Conservation (phyloP, 2,329 filamentous ascomycete genomes). For the Cercospora citrullina region DNA sequence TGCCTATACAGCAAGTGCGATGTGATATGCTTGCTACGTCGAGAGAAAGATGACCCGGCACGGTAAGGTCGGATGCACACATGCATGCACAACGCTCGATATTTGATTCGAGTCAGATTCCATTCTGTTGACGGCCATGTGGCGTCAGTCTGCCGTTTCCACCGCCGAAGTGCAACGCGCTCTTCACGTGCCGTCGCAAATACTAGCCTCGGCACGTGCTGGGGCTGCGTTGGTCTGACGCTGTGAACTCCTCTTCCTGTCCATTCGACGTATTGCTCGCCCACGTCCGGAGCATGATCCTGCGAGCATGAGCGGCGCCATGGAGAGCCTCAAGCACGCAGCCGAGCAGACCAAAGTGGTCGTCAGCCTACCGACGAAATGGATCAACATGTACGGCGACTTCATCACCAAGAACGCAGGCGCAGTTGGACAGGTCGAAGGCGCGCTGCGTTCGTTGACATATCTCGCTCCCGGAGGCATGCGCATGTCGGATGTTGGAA, state of each 20-base stretch:
- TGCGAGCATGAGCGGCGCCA: conserved; percentile 20
- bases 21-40: neutral
- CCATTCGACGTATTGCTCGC: neutral
- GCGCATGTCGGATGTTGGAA: conserved; percentile 89
- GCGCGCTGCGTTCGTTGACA: conserved; percentile 83
- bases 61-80: neutral
- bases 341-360: conserved; percentile 35
- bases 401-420: conserved; percentile 95
- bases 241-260: neutral
- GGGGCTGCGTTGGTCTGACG: neutral
- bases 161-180: neutral
- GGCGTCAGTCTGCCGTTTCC: neutral
- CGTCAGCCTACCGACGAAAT: conserved; percentile 36
- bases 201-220: neutral
- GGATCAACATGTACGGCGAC: conserved; percentile 67
- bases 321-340: conserved; percentile 35
- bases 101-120: neutral
- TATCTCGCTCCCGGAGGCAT: conserved; percentile 93
- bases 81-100: neutral
- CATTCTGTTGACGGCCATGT: neutral
- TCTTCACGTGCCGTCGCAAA: neutral
- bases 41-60: neutral
- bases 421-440: conserved; percentile 93
- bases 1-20: neutral
- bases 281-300: neutral